A percentile compares a stretch with the other conserved stretches of the same genome.
Conservation (phyloP, 345 rosid genomes). For the Eucalyptus pauciflora region DNA sequence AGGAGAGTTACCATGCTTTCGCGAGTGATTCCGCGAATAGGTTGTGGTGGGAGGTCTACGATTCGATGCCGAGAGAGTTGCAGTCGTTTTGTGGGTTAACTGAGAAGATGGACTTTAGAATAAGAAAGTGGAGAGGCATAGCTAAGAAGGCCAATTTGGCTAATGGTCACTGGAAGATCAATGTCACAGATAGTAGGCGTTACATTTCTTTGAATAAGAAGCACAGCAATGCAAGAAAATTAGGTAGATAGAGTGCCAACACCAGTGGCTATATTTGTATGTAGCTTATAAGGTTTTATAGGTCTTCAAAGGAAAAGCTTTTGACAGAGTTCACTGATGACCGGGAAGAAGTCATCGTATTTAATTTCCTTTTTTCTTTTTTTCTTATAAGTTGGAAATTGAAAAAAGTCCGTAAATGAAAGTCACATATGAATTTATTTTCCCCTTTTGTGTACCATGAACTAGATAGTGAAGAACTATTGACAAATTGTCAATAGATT, state of each 20-base stretch:
- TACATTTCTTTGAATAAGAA: not conserved
- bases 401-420: not conserved
- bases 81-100: constrained; percentile 49
- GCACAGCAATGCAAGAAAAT: not conserved
- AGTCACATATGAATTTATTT: not conserved
- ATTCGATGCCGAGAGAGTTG: constrained; percentile 43
- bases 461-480: not conserved
- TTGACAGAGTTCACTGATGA: not conserved
- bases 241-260: not conserved
- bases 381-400: not conserved
- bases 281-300: not conserved
- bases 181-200: constrained; percentile 37
- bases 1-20: constrained; percentile 6
- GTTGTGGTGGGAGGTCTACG: constrained; percentile 71
- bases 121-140: constrained; percentile 45
- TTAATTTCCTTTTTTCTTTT: not conserved
- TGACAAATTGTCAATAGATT: too few species aligned
- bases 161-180: constrained; percentile 60
- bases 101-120: constrained; percentile 16
- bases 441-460: not conserved
- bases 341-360: not conserved
- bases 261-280: not conserved
- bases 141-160: constrained; percentile 24
- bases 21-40: constrained; percentile 55
- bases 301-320: not conserved